These are phyloP conservation scores for Fusarium avenaceum DNA, from an alignment of 2,329 filamentous ascomycete genomes.

Conservation along the genomic window DNA sequence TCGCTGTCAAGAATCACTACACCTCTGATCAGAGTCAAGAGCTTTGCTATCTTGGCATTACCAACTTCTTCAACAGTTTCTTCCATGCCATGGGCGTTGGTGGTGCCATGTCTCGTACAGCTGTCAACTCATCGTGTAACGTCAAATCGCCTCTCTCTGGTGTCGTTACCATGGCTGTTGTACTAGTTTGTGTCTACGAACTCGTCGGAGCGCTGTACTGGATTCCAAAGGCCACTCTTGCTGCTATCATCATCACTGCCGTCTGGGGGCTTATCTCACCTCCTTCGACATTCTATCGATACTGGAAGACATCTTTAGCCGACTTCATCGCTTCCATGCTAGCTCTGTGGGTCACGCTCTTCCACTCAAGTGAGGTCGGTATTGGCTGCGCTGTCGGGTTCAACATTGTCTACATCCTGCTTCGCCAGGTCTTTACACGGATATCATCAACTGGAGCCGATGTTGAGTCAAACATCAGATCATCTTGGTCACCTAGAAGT, in stretches of 20 bases:
- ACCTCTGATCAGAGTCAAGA: conserved; percentile 75
- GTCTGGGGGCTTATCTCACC: conserved; percentile 73
- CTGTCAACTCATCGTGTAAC: conserved; percentile 74
- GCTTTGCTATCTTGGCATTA: conserved; percentile 72
- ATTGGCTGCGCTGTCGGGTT: conserved; percentile 72
- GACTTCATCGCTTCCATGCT: conserved; percentile 75
- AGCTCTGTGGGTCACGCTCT: conserved; percentile 74
- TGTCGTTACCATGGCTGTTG: conserved; percentile 70
- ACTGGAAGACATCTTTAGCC: conserved; percentile 74
- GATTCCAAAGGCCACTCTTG: conserved; percentile 75
- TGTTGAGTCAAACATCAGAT: conserved; percentile 50
- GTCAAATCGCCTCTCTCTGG: conserved; percentile 73
- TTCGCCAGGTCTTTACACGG: conserved; percentile 69
- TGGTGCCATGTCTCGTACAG: conserved; percentile 76
- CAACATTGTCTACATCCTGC: conserved; percentile 71
- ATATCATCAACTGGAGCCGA: conserved; percentile 50
- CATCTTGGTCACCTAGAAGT: conserved; percentile 27
- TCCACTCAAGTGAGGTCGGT: conserved; percentile 71
- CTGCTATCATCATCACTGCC: conserved; percentile 76
- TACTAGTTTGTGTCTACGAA: conserved; percentile 72
- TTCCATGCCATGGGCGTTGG: conserved; percentile 74
- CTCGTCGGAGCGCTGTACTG: conserved; percentile 73
- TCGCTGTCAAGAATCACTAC: conserved; percentile 73
- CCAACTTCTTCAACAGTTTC: conserved; percentile 74
- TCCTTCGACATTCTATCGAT: conserved; percentile 70